Base-by-base conservation (phyloP, 148 eudicot species). In the Polygonum aviculare region DNA sequence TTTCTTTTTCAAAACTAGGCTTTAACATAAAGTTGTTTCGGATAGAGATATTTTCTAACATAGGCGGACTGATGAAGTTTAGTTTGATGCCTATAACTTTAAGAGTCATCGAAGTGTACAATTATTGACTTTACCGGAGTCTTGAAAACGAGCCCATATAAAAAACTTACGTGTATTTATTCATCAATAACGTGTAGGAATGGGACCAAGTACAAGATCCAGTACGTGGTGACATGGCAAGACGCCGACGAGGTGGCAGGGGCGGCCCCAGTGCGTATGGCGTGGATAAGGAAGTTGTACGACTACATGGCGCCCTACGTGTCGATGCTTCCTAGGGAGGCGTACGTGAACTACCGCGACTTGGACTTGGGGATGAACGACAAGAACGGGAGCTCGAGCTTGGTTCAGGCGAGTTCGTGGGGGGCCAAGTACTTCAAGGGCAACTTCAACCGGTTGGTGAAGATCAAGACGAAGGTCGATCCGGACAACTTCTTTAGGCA, bases 281-380 rank as follows among this genome's bases (percentile, higher is more conserved):
- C 33, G 1, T 60, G 54, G 55, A 47, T 65, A 8, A 44, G 72
- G 26, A 65, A 45, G 40, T 14, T 76, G 5, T 62, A 76, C 59
- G 69, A 63, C 4, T 62, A 47, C 55, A 41, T 76, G 57, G 54
- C 54, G 0, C 78, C 78, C 0, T 76, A 63, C 16, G 78, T 47
- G 7, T 41, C 78, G 9, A 40, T 40, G 72, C 33, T 60, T 2
- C 78, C 78, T 9, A 63, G 78, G 18, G 73, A 63, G 26, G 78
- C 78, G 21, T 76, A 60, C 14, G 71, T 76, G n/a, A 76, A 76
- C 55, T 76, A 62, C 5, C 31, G 78, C 5, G 78, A 76, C 21
- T 41, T 76, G 31, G 78, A 76, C 47, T 44, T 76, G 48, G 78
- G 78, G 36, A 76, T 62, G 78, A 76, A 76, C 48, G 47, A 60